Base-by-base conservation (phyloP, 306 rosid species). In the Citrullus mucosospermus region DNA sequence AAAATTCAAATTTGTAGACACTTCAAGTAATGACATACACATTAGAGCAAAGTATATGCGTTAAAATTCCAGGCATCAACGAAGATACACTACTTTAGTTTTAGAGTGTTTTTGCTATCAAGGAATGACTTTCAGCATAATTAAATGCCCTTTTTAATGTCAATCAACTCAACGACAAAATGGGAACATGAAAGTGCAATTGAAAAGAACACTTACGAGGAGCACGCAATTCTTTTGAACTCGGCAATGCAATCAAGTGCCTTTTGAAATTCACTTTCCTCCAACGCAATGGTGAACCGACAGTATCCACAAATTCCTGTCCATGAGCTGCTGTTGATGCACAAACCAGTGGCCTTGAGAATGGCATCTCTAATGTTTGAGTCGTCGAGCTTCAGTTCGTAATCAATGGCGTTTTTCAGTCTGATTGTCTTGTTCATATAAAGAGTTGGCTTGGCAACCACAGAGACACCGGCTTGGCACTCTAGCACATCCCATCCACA, bases 251-350 rank as follows among this genome's bases (percentile, higher is more conserved):
- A 92, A 80, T 88, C 91, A 83, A 95, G 83, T n/a, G 97, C 99
- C 74, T 81, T 85, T 50, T 82, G 82, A 78, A 92, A 95, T 68
- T 91, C 93, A 70, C 77, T 84, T 76, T 95, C 97, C 86, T 91
- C 97, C 75, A 92, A 79, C 5, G 97, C 97, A 76, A 90, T 83
- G 62, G 91, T 90, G 86, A 95, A 90, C 54, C 97, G 90, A 78
- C 99, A 95, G 83, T 87, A 95, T 81, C 97, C 93, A 66, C 97
- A 97, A 81, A 95, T 90, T 78, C 97, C 97, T 36, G 99, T 92
- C 99, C 97, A 95, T 13, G 84, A 88, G 85, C 97, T 88, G 76
- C 97, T 88, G 62, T 95, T 95, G 89, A 92, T 91, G 92, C 97
- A 92, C 78, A 95, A 83, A 50, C 96, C 99, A 43, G 97, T 95